Conservation (phyloP, 371 early-diverging fungal species). For the Fennellomyces sp. region DNA sequence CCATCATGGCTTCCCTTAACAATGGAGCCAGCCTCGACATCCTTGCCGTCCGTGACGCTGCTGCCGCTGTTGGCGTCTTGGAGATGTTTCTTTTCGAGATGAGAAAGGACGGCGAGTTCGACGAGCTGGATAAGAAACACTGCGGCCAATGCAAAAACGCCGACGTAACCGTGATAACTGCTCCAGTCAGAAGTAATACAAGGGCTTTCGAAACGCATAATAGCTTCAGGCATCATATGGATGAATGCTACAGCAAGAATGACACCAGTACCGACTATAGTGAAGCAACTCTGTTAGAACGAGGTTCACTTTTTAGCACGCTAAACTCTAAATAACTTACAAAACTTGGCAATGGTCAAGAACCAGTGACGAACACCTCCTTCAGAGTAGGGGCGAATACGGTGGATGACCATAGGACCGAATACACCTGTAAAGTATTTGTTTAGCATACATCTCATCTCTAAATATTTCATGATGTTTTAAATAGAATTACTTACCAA, state of each 20-base stretch:
- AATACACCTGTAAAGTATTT: conserved; percentile 32
- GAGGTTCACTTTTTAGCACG: too few relatives aligned
- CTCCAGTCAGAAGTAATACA: conserved; percentile 41
- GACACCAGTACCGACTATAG: conserved; percentile 75
- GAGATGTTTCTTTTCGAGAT: conserved; percentile 19
- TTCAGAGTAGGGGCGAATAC: conserved; percentile 32
- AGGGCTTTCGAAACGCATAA: conserved; percentile 35
- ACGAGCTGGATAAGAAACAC: conserved; percentile 41
- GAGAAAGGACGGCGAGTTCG: conserved; percentile 33
- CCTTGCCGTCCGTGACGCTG: background rate
- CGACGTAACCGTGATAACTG: conserved; percentile 39
- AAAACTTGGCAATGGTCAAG: conserved; percentile 45
- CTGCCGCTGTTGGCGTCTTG: background rate
- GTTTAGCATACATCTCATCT: too few relatives aligned
- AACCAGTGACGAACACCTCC: conserved; percentile 35
- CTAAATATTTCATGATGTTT: too few relatives aligned
- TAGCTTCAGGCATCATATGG: conserved; percentile 64
- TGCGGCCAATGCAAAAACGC: conserved; percentile 45
- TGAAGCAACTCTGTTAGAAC: background rate
- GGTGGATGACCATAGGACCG: conserved; percentile 41
- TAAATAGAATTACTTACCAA: background rate
- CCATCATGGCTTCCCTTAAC: background rate
- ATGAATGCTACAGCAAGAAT: conserved; percentile 82
- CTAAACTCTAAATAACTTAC: conserved; percentile 34
- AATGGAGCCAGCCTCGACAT: background rate